These are phyloP conservation scores for Wickerhamiella musiphila DNA, from an alignment of 805 yeast genomes.

Conservation along the genomic window DNA sequence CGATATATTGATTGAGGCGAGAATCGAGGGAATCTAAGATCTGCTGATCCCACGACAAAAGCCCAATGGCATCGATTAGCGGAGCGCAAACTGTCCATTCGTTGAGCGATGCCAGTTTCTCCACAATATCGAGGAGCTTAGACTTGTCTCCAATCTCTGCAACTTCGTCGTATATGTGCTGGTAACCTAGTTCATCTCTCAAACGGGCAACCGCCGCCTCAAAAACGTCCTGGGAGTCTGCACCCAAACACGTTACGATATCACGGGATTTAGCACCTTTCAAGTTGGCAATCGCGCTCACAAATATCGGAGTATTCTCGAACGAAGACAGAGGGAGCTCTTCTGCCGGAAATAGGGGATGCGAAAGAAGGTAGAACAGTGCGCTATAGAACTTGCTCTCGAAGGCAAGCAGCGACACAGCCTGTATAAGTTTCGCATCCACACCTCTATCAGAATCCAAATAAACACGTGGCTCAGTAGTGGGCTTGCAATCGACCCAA, in stretches of 20 bases:
- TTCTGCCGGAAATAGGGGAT: slow-evolving; percentile 65
- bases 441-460: slow-evolving; percentile 49
- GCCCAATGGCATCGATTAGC: slow-evolving; percentile 56
- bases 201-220: slow-evolving; percentile 51
- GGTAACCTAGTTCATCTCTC: slow-evolving; percentile 43
- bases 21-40: slow-evolving; percentile 29
- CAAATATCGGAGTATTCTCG: too few relatives aligned
- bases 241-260: slow-evolving; percentile 41
- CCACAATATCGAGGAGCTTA: slow-evolving; percentile 22
- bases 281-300: slow-evolving; percentile 71
- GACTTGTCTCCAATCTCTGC: slow-evolving; percentile 10
- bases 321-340: slow-evolving; percentile 48
- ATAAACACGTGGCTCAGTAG: slow-evolving; percentile 31
- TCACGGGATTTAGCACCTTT: slow-evolving; percentile 50
- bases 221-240: slow-evolving; percentile 43
- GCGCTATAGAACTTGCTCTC: slow-evolving; percentile 28
- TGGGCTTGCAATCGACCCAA: slow-evolving; percentile 12
- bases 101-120: slow-evolving; percentile 28
- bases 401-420: slow-evolving; percentile 30
- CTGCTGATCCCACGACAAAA: slow-evolving; percentile 44
- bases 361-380: slow-evolving; percentile 60
- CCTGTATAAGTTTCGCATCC: slow-evolving; percentile 37
- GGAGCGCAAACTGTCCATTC: slow-evolving; percentile 44
- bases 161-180: slow-evolving; percentile 19
- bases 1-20: slow-evolving; percentile 32